These are phyloP conservation scores for Chloranthus sessilifolius DNA, from an alignment of 164 flowering plant species.

Conservation along the genomic window DNA sequence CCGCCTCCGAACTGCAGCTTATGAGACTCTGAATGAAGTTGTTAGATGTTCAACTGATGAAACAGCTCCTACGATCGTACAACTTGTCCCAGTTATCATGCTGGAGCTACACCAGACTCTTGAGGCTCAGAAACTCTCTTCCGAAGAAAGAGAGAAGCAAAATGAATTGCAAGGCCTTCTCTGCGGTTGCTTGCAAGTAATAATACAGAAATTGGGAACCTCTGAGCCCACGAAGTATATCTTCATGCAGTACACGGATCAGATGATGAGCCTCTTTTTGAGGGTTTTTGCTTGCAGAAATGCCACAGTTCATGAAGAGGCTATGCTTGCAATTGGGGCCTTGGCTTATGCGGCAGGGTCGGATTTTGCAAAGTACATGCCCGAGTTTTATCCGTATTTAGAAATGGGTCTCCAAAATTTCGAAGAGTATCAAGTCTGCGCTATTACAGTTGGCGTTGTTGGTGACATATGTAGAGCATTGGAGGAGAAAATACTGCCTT, in stretches of 20 bases:
- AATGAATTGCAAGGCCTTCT: constrained; percentile 58
- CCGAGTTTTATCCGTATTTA: constrained; percentile 45
- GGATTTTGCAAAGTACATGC: constrained; percentile 51
- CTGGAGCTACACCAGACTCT: constrained; percentile 52
- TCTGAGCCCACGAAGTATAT: constrained; percentile 37
- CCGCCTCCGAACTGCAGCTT: constrained; percentile 53
- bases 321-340: constrained; percentile 68
- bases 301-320: constrained; percentile 64
- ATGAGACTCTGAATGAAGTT: constrained; percentile 59
- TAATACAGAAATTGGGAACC: constrained; percentile 52
- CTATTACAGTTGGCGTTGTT: constrained; percentile 57
- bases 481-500: constrained; percentile 54
- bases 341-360: constrained; percentile 49
- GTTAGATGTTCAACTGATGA: constrained; percentile 62
- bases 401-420: constrained; percentile 69
- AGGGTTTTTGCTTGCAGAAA: constrained; percentile 51
- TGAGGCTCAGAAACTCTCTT: constrained; percentile 39
- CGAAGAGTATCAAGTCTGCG: constrained; percentile 67
- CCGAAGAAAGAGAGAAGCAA: constrained; percentile 53
- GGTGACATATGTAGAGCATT: constrained; percentile 60
- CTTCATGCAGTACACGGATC: constrained; percentile 53
- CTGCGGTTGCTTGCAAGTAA: constrained; percentile 59
- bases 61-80: constrained; percentile 43
- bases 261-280: constrained; percentile 53
- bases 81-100: constrained; percentile 49